Base-by-base conservation (phyloP, 2,329 filamentous ascomycete genomes). In the Pseudogymnoascus sp. region DNA sequence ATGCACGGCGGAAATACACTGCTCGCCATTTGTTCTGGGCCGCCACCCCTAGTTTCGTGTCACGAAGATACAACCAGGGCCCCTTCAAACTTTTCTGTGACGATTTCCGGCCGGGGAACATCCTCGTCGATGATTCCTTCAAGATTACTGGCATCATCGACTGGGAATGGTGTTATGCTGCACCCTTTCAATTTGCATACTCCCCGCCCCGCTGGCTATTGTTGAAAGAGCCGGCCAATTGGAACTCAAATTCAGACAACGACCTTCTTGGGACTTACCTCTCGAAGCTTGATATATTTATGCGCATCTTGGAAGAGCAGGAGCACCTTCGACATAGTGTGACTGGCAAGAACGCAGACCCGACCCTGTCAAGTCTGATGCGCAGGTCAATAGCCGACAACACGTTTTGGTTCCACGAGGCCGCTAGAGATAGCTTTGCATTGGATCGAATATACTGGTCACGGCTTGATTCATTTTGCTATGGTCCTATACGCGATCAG, bases 121-220 rank as follows among this genome's bases (percentile, higher is more conserved):
- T 65, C 60, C 65, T 67, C 16, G 62, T 63, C 34, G 38, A 67
- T 56, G 60, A 65, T 53, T 63, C 61, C 42, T 31, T 64, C 28
- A 37, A 59, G 7, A 67, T 67, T 56, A 64, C 60, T 16, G 65
- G 61, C 56, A 28, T 67, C 36, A 60, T 67, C 18, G 66, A 67
- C 44, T 67, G 62, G 31, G 65, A 67, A 53, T 67, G 65, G 59
- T 65, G 64, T n/a, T 64, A 67, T 46, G 40, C 62, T 18, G 61
- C 64, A 60, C 66, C 66, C 18, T 53, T 59, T 34, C 64, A 67
- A 50, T 67, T 67, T 53, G 18, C 62, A 21, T 65, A 65, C 62
- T 60, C 63, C 21, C 65, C 62, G 40, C 66, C 66, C 36, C 66
- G 66, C 62, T 67, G 66, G 65, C 62, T 67, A 53, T 25, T 69